phyloP scores from a whole-genome alignment of 306 rosid genomes.

The Heteromeles arbutifolia region DNA sequence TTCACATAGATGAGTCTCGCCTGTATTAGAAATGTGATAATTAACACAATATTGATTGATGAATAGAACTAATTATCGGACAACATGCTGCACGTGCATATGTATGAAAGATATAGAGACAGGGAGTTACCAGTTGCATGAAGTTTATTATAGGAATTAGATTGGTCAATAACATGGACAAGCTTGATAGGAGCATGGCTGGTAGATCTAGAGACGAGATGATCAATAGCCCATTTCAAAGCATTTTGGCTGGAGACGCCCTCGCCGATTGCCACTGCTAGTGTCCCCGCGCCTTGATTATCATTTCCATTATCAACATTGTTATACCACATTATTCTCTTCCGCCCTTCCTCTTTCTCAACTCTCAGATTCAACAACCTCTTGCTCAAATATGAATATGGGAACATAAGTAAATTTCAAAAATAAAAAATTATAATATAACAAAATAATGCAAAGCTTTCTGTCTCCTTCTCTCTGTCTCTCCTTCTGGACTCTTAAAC shows the following conservation, averaged over 20 bases:
- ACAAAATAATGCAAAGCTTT: neutral
- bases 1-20: neutral
- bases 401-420: neutral
- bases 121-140: neutral
- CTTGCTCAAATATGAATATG: neutral
- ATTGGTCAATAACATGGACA: slow-evolving; percentile 24
- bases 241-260: slow-evolving; percentile 27
- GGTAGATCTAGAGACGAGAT: neutral
- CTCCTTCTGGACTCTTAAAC: neutral
- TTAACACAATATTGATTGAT: neutral
- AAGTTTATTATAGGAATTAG: neutral
- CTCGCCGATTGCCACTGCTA: slow-evolving; percentile 31
- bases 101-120: neutral
- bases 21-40: neutral
- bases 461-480: neutral
- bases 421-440: neutral
- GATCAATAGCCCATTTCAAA: slow-evolving; percentile 28
- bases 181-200: slow-evolving; percentile 4
- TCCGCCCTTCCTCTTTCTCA: neutral
- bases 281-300: neutral
- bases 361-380: neutral
- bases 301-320: neutral
- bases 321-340: neutral
- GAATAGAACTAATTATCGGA: neutral
- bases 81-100: neutral